phyloP scores from a whole-genome alignment of 768 basidiomycete genomes.

The Nevesoporus exiguus region DNA sequence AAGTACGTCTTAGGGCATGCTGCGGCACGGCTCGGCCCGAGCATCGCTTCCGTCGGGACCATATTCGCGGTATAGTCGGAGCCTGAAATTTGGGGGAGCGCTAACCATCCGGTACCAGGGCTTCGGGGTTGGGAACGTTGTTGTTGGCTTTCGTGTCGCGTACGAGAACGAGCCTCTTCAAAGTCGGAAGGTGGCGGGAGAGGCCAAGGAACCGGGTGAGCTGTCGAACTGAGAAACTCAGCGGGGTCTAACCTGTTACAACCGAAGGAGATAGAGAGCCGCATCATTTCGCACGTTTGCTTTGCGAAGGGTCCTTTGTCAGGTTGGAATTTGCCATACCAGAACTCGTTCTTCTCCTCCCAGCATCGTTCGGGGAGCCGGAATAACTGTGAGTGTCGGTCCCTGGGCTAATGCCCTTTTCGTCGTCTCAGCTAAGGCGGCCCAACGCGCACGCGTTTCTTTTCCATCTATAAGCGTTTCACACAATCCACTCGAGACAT shows the following conservation, averaged over 20 bases:
- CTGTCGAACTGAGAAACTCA: background rate
- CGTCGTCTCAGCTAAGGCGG: constrained; percentile 15
- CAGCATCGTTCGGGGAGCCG: constrained; percentile 6
- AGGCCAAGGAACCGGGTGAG: constrained; percentile 9
- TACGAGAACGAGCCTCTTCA: background rate
- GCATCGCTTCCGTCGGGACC: constrained; percentile 13
- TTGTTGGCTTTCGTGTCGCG: background rate
- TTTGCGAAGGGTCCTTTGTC: constrained; percentile 14
- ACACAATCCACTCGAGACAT: background rate
- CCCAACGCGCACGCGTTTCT: constrained; percentile 20
- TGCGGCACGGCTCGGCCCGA: constrained; percentile 17
- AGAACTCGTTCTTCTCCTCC: constrained; percentile 14
- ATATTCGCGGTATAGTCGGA: constrained; percentile 16
- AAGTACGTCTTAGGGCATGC: background rate
- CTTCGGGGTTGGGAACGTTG: background rate
- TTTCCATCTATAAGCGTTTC: constrained; percentile 19
- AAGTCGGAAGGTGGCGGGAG: constrained; percentile 1
- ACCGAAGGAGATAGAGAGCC: constrained; percentile 14
- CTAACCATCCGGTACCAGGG: background rate
- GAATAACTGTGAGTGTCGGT: constrained; percentile 15
- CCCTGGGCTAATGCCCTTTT: constrained; percentile 7
- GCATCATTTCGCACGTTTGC: constrained; percentile 30
- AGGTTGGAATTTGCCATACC: constrained; percentile 17
- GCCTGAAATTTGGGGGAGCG: constrained; percentile 21
- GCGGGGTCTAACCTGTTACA: constrained; percentile 1